Base-by-base conservation (phyloP, 2,329 filamentous ascomycete species). In the Aspergillus sp. region DNA sequence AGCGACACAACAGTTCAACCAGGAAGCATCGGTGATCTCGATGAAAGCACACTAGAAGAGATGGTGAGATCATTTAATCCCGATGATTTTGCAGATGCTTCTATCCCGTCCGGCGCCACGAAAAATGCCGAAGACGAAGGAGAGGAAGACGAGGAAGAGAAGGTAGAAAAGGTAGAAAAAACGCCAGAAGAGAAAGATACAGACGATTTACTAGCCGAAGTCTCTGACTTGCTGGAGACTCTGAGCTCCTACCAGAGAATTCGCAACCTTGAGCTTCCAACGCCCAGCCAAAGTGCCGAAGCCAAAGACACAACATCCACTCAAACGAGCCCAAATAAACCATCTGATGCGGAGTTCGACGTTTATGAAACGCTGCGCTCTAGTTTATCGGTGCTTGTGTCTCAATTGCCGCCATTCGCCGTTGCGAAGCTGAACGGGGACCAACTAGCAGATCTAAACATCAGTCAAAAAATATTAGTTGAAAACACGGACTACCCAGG, bases 391-490 rank as follows among this genome's bases (percentile, higher is more conserved):
- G 78, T 92, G 31, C 85, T 96, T 61, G 84, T 96, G 59, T 83
- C 88, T 63, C 86, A 84, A 40, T 77, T 96, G 11, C 92, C 92
- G 1, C 92, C 92, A 1, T 95, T 91, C 69, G 90, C 90, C 1
- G 89, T 96, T 23, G 88, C 92, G 6, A 93, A 95, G 68, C 79
- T 96, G 60, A 88, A 96, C 66, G 91, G 91, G 9, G 89, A 96
- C 70, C 90, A 92, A 71, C 77, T 96, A n/a, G 88, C 88, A 31
- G 90, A 92, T 57, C 79, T 96, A 48, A 88, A 90, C 61, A 89
- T 96, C 69, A 93, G 88, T 75, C 90, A 86, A 46, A 91, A 86
- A 70, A 83, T 96, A 19, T 77, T 91, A 58, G 80, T 96, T 47
- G 85, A 90, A 59, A 86, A 83, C 6, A 86, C 88, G 52, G 86